Conservation (phyloP, 2,329 filamentous ascomycete species). For the Xylariaceae sp. region DNA sequence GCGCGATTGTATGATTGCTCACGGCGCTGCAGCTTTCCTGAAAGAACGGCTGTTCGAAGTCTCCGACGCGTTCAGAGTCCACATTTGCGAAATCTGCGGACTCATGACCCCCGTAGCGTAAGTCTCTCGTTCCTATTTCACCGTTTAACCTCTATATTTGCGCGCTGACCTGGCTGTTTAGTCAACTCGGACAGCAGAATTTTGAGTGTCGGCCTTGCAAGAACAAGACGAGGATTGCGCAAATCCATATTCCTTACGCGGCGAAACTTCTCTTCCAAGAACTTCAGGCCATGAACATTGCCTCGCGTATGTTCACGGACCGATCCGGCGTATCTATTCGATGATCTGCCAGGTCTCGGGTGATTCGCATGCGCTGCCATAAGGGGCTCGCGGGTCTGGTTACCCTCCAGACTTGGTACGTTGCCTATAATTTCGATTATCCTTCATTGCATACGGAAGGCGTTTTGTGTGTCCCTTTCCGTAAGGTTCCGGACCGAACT, state of each 20-base stretch:
- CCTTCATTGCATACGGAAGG: conserved; percentile 26
- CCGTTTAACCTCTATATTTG: neutral
- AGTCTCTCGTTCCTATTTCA: conserved; percentile 42
- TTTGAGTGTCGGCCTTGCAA: conserved; percentile 97
- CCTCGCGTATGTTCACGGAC: conserved; percentile 92
- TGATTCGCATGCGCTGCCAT: neutral
- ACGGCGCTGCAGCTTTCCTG: conserved; percentile 92
- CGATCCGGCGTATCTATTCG: conserved; percentile 70
- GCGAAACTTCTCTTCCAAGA: conserved; percentile 99
- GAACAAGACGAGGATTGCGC: conserved; percentile 98
- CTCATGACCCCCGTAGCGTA: conserved; percentile 99
- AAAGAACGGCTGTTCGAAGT: conserved; percentile 98
- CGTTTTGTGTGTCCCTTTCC: conserved; percentile 17
- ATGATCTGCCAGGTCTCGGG: conserved; percentile 33
- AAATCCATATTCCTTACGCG: conserved; percentile 96
- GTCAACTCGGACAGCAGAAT: conserved; percentile 88
- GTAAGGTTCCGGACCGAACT: neutral
- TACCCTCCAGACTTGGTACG: neutral
- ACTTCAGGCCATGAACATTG: conserved; percentile 96
- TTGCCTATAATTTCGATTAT: neutral
- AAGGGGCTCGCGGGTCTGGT: neutral
- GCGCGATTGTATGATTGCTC: conserved; percentile 99
- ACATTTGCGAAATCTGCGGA: conserved; percentile 97
- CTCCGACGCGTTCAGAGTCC: conserved; percentile 94
- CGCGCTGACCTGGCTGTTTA: conserved; percentile 35